Conservation (phyloP, 1,284 basidiomycete genomes). For the Tremellales sp. region DNA sequence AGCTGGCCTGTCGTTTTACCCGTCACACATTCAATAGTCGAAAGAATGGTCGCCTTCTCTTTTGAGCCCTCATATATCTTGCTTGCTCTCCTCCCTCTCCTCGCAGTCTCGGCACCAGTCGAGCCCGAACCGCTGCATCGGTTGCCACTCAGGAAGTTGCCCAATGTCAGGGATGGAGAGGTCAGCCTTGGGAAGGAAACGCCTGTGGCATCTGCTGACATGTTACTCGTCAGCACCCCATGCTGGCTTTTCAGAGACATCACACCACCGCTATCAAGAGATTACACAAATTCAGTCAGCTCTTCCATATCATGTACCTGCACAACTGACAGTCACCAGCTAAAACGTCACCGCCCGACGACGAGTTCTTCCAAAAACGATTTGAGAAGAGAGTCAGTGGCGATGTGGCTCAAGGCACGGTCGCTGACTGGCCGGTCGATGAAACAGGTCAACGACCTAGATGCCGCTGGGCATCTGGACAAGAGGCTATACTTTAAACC, state of each 20-base stretch:
- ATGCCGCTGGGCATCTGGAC: background rate
- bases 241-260: constrained; percentile 10
- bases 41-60: background rate
- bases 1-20: constrained; percentile 1
- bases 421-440: background rate
- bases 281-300: constrained; percentile 2
- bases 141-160: constrained; percentile 3
- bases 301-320: background rate
- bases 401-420: background rate
- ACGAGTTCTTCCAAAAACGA: constrained; percentile 1
- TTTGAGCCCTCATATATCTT: background rate
- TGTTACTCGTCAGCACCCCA: constrained; percentile 2
- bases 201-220: background rate
- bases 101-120: background rate
- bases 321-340: background rate
- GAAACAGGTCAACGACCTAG: background rate
- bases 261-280: constrained; percentile 11
- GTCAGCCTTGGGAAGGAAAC: background rate
- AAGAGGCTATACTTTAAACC: constrained; percentile 7
- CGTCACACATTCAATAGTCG: background rate
- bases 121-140: constrained; percentile 4
- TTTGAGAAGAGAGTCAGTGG: background rate
- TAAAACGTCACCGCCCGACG: background rate
- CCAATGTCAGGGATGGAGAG: constrained; percentile 7
- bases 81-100: background rate